A percentile compares a stretch with the other conserved stretches of the same genome.
phyloP scores from a whole-genome alignment of 2,329 filamentous ascomycete genomes.

The Arthrocladium fulminans region DNA sequence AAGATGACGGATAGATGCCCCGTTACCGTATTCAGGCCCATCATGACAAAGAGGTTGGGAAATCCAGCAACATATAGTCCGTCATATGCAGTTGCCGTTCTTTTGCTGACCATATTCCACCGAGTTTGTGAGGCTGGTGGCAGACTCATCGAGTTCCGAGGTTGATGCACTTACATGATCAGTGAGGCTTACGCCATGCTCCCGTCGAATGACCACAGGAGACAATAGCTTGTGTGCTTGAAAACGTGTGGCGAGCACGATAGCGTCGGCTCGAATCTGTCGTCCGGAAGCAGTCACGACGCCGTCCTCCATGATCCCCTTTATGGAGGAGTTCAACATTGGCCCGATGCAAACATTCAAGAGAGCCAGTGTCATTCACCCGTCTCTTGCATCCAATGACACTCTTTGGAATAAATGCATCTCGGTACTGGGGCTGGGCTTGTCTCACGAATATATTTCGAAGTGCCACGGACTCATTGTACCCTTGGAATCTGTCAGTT shows the following conservation, averaged over 20 bases:
- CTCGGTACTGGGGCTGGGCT: neutral
- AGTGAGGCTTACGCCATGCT: neutral
- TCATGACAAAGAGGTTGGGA: constrained; percentile 41
- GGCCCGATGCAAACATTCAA: neutral
- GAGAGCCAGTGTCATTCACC: neutral
- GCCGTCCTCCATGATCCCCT: neutral
- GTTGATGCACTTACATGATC: neutral
- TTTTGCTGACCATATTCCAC: neutral
- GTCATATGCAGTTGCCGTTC: constrained; percentile 33
- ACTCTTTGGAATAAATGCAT: neutral
- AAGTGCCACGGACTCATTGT: neutral
- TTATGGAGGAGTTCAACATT: constrained; percentile 3
- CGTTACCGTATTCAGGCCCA: constrained; percentile 40
- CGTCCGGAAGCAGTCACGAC: neutral
- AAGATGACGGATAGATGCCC: constrained; percentile 45
- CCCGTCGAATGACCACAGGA: neutral
- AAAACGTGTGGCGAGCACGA: neutral
- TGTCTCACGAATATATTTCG: neutral
- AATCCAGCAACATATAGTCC: constrained; percentile 42
- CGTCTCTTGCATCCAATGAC: neutral
- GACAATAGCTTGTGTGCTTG: neutral
- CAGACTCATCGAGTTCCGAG: neutral
- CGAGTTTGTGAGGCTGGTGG: neutral
- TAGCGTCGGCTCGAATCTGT: no score
- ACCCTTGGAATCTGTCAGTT: no score